Evolutionary conservation across 495 filamentous ascomycete species (phyloP).

Genomic region (Lindgomyces ingoldianus): DNA sequence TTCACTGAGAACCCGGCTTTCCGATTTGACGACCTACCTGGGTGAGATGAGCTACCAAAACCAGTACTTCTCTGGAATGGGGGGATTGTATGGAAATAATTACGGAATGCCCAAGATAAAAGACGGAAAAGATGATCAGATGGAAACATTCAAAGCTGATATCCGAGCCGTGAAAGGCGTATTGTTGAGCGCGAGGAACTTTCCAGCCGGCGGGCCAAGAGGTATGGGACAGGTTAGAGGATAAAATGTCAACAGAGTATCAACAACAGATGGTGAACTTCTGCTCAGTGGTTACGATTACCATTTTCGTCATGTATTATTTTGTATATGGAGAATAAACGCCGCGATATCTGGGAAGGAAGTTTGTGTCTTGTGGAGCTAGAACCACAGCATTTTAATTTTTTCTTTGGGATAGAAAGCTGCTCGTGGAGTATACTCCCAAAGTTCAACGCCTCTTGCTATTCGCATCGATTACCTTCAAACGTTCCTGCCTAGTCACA

Average conservation of each 20-base stretch:
- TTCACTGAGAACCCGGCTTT: constrained; percentile 38
- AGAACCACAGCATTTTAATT: too few species aligned
- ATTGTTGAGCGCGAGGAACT: constrained; percentile 73
- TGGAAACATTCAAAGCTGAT: constrained; percentile 74
- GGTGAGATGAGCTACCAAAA: constrained; percentile 55
- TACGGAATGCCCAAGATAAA: constrained; percentile 44
- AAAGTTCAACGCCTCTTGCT: too few species aligned
- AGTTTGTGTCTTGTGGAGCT: too few species aligned
- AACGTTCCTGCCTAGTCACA: too few species aligned
- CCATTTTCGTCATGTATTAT: too few species aligned
- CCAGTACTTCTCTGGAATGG: constrained; percentile 42
- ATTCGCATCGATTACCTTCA: too few species aligned
- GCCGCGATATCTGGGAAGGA: too few species aligned
- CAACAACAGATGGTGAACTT: too few species aligned
- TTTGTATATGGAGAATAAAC: too few species aligned
- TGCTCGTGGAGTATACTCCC: too few species aligned
- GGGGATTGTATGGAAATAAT: constrained; percentile 29
- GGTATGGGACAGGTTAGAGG: constrained; percentile 6
- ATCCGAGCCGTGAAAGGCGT: constrained; percentile 93
- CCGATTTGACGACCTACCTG: constrained; percentile 56
- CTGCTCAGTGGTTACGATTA: too few species aligned
- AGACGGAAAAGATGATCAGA: constrained; percentile 65
- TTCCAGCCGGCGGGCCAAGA: constrained; percentile 47
- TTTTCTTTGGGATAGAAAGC: too few species aligned
- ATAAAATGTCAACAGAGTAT: neutral